Conservation (phyloP, 2,329 filamentous ascomycete genomes). For the Penicillium sp. region DNA sequence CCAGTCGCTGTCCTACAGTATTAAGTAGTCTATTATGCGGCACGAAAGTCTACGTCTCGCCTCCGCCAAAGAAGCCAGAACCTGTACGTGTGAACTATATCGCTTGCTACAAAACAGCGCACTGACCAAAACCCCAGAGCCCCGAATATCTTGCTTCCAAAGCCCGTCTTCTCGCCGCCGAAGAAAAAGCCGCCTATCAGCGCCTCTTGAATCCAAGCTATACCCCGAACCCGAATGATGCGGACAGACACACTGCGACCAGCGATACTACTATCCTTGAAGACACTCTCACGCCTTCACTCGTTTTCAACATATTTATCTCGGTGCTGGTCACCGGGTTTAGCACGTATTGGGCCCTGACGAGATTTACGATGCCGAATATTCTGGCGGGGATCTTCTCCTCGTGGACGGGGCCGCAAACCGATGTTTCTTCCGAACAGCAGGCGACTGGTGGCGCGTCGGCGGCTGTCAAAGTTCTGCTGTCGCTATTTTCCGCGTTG, state of each 20-base stretch:
- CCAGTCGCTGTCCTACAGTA: slow-evolving; percentile 30
- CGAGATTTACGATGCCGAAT: slow-evolving; percentile 35
- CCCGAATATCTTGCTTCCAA: slow-evolving; percentile 83
- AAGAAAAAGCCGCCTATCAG: slow-evolving; percentile 77
- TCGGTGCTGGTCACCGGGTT: slow-evolving; percentile 68
- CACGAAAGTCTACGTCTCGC: slow-evolving; percentile 68
- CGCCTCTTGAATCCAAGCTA: slow-evolving; percentile 62
- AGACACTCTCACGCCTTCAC: slow-evolving; percentile 43
- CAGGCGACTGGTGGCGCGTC: slow-evolving; percentile 10
- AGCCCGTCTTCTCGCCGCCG: slow-evolving; percentile 73
- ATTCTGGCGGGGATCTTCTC: slow-evolving; percentile 24
- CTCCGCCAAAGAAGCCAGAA: slow-evolving; percentile 72
- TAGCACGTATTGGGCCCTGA: slow-evolving; percentile 44
- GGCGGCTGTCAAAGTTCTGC: slow-evolving; percentile 36
- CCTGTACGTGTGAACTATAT: slow-evolving; percentile 50
- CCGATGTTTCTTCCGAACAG: neutral
- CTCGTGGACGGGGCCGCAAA: slow-evolving; percentile 11
- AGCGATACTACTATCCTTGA: slow-evolving; percentile 10
- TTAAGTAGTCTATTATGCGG: slow-evolving; percentile 70
- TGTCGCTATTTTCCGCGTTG: slow-evolving; percentile 40
- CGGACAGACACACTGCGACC: slow-evolving; percentile 37
- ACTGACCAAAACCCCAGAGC: slow-evolving; percentile 41
- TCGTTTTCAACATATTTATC: slow-evolving; percentile 86
- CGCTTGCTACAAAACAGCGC: neutral
- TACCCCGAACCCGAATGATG: slow-evolving; percentile 46